Percentiles rank a stretch among this genome's conserved stretches.
Conservation (phyloP, 139 green algal species). For the Zygnema circumcarinatum region DNA sequence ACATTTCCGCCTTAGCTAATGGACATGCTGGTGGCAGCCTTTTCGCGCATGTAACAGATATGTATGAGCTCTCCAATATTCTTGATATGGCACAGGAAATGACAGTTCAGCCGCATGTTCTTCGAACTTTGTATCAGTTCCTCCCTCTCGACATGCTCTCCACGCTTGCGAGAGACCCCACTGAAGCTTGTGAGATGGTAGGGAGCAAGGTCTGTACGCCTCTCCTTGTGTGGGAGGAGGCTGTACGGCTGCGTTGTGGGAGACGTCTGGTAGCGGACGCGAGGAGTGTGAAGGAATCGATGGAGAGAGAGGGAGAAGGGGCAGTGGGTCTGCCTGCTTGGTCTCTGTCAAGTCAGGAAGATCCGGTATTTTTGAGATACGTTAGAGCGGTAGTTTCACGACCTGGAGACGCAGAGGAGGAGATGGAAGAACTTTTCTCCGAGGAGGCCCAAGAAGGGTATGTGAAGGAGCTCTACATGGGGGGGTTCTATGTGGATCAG, state of each 20-base stretch:
- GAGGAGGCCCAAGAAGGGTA: slow-evolving; percentile 50
- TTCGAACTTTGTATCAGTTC: slow-evolving; percentile 31
- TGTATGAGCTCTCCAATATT: slow-evolving; percentile 29
- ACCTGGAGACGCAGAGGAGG: neutral
- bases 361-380: slow-evolving; percentile 49
- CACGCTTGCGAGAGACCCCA: slow-evolving; percentile 13
- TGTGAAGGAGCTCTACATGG: slow-evolving; percentile 46
- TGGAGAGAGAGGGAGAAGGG: neutral
- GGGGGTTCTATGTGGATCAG: slow-evolving; percentile 54
- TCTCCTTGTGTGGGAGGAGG: slow-evolving; percentile 30
- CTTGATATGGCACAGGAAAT: slow-evolving; percentile 7
- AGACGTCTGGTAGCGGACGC: neutral
- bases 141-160: slow-evolving; percentile 46
- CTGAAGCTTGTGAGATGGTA: neutral
- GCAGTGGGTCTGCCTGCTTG: slow-evolving; percentile 26
- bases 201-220: neutral
- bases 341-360: slow-evolving; percentile 1
- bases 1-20: neutral
- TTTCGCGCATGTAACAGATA: slow-evolving; percentile 30
- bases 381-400: neutral
- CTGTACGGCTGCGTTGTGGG: neutral
- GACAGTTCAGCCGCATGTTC: neutral
- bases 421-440: slow-evolving; percentile 8
- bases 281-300: neutral
- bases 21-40: neutral